Evolutionary conservation across 805 yeast genomes (phyloP).

Genomic region (Candida ponderosae): DNA sequence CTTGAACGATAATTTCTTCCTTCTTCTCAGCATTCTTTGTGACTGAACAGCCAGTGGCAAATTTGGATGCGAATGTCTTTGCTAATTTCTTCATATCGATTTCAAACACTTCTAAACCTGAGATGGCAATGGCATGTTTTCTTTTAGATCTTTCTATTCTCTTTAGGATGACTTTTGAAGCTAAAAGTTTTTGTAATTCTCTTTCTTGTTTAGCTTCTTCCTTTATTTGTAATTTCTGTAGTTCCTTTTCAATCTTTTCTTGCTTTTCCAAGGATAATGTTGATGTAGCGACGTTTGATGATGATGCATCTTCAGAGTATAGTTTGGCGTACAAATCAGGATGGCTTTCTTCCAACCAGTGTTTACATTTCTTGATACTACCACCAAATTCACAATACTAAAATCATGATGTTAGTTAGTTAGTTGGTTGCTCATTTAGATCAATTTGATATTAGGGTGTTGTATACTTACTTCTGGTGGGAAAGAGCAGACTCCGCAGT

Average conservation of each 20-base stretch:
- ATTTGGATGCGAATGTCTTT: constrained; percentile 86
- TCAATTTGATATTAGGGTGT: neutral
- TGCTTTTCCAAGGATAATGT: constrained; percentile 70
- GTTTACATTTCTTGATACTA: constrained; percentile 71
- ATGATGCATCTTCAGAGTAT: constrained; percentile 53
- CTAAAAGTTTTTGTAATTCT: constrained; percentile 67
- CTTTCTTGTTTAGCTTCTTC: constrained; percentile 82
- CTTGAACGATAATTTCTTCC: constrained; percentile 88
- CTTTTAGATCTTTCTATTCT: constrained; percentile 86
- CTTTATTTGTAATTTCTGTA: constrained; percentile 78
- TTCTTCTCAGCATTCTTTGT: constrained; percentile 85
- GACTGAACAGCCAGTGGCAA: constrained; percentile 94
- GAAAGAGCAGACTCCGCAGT: constrained; percentile 74
- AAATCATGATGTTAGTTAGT: neutral
- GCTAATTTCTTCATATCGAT: constrained; percentile 86
- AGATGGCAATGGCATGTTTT: constrained; percentile 77
- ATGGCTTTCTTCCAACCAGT: constrained; percentile 63
- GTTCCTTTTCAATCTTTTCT: constrained; percentile 72
- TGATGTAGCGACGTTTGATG: constrained; percentile 38
- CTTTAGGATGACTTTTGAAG: constrained; percentile 77
- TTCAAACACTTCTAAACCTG: constrained; percentile 83
- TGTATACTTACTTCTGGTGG: constrained; percentile 55
- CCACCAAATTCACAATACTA: constrained; percentile 88
- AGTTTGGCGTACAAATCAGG: constrained; percentile 47
- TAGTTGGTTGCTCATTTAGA: neutral